A percentile compares a stretch with the other conserved stretches of the same genome.
Evolutionary conservation across 1,139 yeast species (phyloP).

Genomic region (Ogataea hybrid): DNA sequence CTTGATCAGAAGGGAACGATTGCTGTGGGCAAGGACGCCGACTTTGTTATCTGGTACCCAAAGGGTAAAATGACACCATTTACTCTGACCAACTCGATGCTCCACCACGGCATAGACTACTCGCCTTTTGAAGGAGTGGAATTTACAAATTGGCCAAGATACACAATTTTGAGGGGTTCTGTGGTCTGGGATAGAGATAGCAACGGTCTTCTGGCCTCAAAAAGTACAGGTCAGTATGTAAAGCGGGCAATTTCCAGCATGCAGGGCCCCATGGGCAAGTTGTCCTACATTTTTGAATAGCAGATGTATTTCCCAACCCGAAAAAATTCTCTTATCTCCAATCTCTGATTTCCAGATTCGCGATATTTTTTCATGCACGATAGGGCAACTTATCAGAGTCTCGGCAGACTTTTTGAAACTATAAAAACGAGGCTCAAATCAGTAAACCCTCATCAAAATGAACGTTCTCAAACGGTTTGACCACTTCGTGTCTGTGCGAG

Average conservation of each 20-base stretch:
- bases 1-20: conserved; percentile 68
- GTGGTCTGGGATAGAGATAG: conserved; percentile 38
- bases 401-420: no score
- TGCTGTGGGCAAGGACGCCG: conserved; percentile 77
- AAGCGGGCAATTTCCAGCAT: conserved; percentile 26
- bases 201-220: conserved; percentile 28
- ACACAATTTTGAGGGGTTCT: conserved; percentile 40
- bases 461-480: conserved; percentile 14
- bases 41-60: conserved; percentile 75
- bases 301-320: not conserved
- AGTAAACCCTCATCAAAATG: conserved; percentile 2
- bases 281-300: conserved; percentile 9
- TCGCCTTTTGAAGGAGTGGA: conserved; percentile 45
- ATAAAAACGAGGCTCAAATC: no score
- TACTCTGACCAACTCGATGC: conserved; percentile 34
- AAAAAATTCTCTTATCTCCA: not conserved
- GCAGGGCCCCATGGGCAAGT: conserved; percentile 19
- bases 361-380: not conserved
- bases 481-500: conserved; percentile 15
- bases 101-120: conserved; percentile 44
- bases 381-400: conserved; percentile 1
- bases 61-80: conserved; percentile 37
- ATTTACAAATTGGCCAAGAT: conserved; percentile 46
- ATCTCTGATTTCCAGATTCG: not conserved
- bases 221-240: conserved; percentile 29